Base-by-base conservation (phyloP, 2,329 filamentous ascomycete genomes). In the Neopestalotiopsis sp. region DNA sequence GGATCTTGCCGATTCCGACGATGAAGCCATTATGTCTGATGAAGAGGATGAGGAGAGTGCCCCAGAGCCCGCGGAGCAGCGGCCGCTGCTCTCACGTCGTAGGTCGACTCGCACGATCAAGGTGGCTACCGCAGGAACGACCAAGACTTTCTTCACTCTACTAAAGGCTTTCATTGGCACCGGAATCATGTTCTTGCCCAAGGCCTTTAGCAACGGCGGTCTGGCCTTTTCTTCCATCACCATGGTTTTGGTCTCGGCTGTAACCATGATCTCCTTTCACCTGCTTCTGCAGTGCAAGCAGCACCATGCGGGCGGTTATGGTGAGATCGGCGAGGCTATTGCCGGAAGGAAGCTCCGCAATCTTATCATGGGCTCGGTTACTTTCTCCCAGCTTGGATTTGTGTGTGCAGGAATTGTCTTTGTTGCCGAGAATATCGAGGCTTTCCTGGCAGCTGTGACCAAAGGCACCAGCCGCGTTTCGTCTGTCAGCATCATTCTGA, bases 171-270 rank as follows among this genome's bases (percentile, higher is more conserved):
- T 94, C 74, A 88, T 94, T 66, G 92, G 92, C 62, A 94, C 92
- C 0, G 92, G 92, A 70, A 94, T 94, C 78, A 93, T 94, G 89
- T 94, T 94, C 75, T 78, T 94, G 59, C 92, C 92, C 61, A 94
- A 93, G 76, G 92, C 92, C 0, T 94, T 79, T 80, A 89, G 89
- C 75, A 94, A 94, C 72, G 92, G 92, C 45, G 92, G 92, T 30
- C 90, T 94, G 65, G 82, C 94, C 12, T 94, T 94, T 76, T 94
- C 92, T 0, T 90, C 89, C 0, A 80, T 93, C 64, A 90, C 90
- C 0, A 86, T 94, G 72, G 79, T 94, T 60, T 80, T 83, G 10
- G 87, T 94, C 2, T 90, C 92, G 1, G 76, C 87, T 24, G 81
- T 94, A 72, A 92, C 91, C 59, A 91, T 90, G 74, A 76, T 91